Conservation (phyloP, 169 alveolate species). For the Cryptosporidium felis region DNA sequence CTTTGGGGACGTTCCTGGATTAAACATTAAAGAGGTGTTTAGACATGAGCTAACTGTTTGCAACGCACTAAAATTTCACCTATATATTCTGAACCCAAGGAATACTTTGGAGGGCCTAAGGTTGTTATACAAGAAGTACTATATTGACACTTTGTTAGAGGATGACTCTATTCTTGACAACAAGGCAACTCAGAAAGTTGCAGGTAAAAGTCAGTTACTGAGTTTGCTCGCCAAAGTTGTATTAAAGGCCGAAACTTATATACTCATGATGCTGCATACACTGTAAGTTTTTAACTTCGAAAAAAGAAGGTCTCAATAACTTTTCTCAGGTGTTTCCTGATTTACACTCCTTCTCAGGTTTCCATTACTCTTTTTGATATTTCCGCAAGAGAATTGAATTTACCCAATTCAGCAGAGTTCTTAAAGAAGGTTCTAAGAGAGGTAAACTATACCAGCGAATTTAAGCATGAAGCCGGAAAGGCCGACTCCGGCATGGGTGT, state of each 20-base stretch:
- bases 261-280: conserved; percentile 36
- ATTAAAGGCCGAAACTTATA: conserved; percentile 44
- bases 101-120: conserved; percentile 55
- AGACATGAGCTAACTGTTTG: conserved; percentile 55
- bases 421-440: conserved; percentile 31
- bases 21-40: conserved; percentile 41
- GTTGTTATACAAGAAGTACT: conserved; percentile 47
- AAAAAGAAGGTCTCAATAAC: neutral
- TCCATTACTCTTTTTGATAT: conserved; percentile 57
- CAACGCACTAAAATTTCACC: conserved; percentile 54
- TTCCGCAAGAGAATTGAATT: conserved; percentile 49
- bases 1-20: conserved; percentile 71
- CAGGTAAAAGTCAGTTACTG: neutral
- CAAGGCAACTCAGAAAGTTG: neutral
- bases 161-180: neutral
- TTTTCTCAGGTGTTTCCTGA: conserved; percentile 34
- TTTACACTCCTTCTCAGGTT: conserved; percentile 60
- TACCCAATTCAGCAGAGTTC: conserved; percentile 50
- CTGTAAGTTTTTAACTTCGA: conserved; percentile 18
- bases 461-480: neutral
- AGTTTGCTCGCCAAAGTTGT: conserved; percentile 28
- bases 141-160: conserved; percentile 14
- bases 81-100: conserved; percentile 62
- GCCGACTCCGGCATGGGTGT: neutral
- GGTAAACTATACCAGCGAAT: conserved; percentile 12